Conservation (phyloP, 495 filamentous ascomycete species). For the Daldinia decipiens region DNA sequence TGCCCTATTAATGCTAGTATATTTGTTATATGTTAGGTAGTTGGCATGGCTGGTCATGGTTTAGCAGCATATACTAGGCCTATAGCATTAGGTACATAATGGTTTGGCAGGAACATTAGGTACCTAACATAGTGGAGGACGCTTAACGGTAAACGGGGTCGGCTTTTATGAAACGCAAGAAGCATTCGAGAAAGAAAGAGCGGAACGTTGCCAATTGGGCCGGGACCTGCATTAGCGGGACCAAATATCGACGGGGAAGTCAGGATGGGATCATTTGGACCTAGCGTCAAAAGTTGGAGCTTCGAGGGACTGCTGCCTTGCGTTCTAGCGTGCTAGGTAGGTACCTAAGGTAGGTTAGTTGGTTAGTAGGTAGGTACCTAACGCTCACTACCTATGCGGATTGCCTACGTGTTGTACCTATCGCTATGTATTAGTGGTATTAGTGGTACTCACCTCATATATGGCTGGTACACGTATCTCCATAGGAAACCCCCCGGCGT, state of each 20-base stretch:
- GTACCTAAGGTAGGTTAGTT: background rate
- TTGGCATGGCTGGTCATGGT: background rate
- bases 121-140: conserved; percentile 21
- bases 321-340: background rate
- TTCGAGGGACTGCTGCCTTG: background rate
- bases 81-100: background rate
- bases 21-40: background rate
- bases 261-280: conserved; percentile 13
- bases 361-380: too few species aligned
- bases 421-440: conserved; percentile 10
- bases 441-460: conserved; percentile 20
- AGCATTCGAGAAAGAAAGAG: conserved; percentile 41
- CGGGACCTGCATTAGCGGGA: conserved; percentile 44
- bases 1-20: conserved; percentile 2
- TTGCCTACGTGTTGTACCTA: conserved; percentile 14
- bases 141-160: conserved; percentile 10
- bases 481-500: conserved; percentile 4
- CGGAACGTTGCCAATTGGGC: conserved; percentile 46
- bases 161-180: conserved; percentile 41
- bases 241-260: conserved; percentile 43
- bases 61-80: background rate
- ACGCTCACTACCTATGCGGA: conserved; percentile 3
- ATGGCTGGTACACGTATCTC: conserved; percentile 22
- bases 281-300: background rate
- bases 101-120: background rate